Base-by-base conservation (phyloP, 2,329 filamentous ascomycete genomes). In the Diaporthe ampelina region DNA sequence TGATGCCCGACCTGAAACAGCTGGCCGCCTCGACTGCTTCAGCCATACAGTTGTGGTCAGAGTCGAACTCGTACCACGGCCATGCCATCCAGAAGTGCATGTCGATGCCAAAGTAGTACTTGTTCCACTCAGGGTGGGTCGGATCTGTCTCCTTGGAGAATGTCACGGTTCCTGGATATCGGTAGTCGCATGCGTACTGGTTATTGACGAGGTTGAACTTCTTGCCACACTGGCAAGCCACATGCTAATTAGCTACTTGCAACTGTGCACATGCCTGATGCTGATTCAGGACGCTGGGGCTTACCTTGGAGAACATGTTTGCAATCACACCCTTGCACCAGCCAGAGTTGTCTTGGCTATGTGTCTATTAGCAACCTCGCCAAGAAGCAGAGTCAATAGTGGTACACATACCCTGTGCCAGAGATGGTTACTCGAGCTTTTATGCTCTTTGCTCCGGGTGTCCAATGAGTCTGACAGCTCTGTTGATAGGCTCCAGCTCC, bases 321-420 rank as follows among this genome's bases (percentile, higher is more conserved):
- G 35, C 24, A 6, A 70, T 19, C 5, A 70, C 24, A 17, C 52
- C 37, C 26, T 21, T 48, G 29, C 68, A 70, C 68, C 68, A 70
- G 1, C n/a, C 37, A 11, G 7, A n/a, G 19, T 17, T 57, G 52
- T 21, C 3, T 21, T 70, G 67, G 3, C 67, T 70, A 32, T 15
- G 9, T n/a, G 5, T 32, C 15, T 54, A 17, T 70, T 40, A 70
- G 52, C 35, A 8, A 17, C 13, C 3, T 10, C n/a, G 3, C 10
- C 5, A 13, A 35, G 29, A 8, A 2, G 0, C 4, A 21, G 26
- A n/a, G 21, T n/a, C 3, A 7, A 24, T n/a, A 11, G 0, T 50
- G 45, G 21, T n/a, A 50, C 21, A 19, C 56, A 37, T 72, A 72
- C 69, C 69, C 69, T 3, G 69, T 29, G 11, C 69, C 69, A 0